These are phyloP conservation scores for Trypanosoma platydactyli DNA, from an alignment of 208 protist species.

Conservation along the genomic window DNA sequence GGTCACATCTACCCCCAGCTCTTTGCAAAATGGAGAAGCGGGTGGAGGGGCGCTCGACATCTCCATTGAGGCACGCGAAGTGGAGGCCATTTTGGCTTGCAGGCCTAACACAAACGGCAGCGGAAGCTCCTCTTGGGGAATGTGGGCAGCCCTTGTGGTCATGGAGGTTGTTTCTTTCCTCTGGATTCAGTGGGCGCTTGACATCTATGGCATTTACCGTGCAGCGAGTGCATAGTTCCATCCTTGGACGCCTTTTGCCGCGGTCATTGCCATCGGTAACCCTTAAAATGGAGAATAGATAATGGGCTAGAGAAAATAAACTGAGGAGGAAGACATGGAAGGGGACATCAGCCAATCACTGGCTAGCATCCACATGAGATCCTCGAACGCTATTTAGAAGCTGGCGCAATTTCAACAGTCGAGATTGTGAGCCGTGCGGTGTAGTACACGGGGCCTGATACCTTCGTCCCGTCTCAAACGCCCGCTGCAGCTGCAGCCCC, in stretches of 20 bases:
- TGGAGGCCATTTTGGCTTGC: conserved; percentile 53
- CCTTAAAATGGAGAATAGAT: too few species aligned
- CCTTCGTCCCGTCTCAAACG: too few species aligned
- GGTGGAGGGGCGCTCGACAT: conserved; percentile 12
- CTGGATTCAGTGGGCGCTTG: conserved; percentile 59
- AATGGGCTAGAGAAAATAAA: background rate
- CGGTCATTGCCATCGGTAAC: too few species aligned
- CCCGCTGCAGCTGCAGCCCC: too few species aligned
- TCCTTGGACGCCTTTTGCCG: background rate
- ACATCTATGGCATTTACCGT: conserved; percentile 43
- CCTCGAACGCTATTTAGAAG: too few species aligned
- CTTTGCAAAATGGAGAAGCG: conserved; percentile 3
- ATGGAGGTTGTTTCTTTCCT: conserved; percentile 64
- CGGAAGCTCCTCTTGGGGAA: conserved; percentile 33
- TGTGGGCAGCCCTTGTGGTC: conserved; percentile 54
- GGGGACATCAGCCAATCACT: too few species aligned
- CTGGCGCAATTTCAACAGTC: too few species aligned
- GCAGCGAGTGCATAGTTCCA: conserved; percentile 19
- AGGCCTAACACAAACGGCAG: conserved; percentile 14
- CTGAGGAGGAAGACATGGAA: background rate
- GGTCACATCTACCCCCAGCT: background rate
- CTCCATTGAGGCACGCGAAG: conserved; percentile 37
- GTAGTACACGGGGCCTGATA: too few species aligned
- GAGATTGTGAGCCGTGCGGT: too few species aligned
- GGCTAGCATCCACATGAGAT: too few species aligned